Percentiles rank a stretch among this genome's conserved stretches.
phyloP scores from a whole-genome alignment of 768 basidiomycete species.

The Hortiboletus flavorubellus region DNA sequence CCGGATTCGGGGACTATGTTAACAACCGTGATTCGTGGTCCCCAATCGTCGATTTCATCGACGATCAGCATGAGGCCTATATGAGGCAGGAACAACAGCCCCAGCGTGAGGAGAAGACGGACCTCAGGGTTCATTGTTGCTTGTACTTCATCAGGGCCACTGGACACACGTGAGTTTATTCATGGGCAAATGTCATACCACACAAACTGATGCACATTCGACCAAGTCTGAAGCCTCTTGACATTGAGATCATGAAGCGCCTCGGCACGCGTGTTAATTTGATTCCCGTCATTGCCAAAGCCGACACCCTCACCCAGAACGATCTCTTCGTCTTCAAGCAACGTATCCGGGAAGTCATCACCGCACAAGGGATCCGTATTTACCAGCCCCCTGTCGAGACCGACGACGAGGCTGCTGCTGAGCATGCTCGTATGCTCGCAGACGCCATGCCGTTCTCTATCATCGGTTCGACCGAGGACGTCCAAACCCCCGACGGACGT shows the following conservation, averaged over 20 bases:
- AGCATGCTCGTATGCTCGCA: slow-evolving; percentile 83
- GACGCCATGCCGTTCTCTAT: slow-evolving; percentile 98
- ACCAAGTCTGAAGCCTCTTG: slow-evolving; percentile 81
- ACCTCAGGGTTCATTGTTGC: slow-evolving; percentile 94
- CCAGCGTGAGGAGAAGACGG: slow-evolving; percentile 89
- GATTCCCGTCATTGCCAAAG: slow-evolving; percentile 96
- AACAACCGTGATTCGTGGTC: slow-evolving; percentile 99
- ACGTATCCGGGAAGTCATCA: slow-evolving; percentile 86
- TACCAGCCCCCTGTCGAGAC: slow-evolving; percentile 91
- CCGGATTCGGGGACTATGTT: slow-evolving; percentile 99
- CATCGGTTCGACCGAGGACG: slow-evolving; percentile 95
- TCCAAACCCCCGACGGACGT: slow-evolving; percentile 86
- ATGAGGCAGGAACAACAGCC: slow-evolving; percentile 99
- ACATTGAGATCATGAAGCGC: slow-evolving; percentile 99
- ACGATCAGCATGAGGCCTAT: slow-evolving; percentile 92
- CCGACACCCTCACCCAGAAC: slow-evolving; percentile 93
- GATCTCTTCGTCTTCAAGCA: slow-evolving; percentile 92
- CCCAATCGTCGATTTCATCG: slow-evolving; percentile 97
- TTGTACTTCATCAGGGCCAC: slow-evolving; percentile 96
- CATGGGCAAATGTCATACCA: background rate
- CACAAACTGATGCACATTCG: slow-evolving; percentile 4
- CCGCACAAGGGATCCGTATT: slow-evolving; percentile 90
- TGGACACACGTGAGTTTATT: slow-evolving; percentile 81
- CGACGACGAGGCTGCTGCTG: slow-evolving; percentile 82
- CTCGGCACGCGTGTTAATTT: slow-evolving; percentile 97